phyloP scores from a whole-genome alignment of 306 rosid species.

The Neltuma alba region DNA sequence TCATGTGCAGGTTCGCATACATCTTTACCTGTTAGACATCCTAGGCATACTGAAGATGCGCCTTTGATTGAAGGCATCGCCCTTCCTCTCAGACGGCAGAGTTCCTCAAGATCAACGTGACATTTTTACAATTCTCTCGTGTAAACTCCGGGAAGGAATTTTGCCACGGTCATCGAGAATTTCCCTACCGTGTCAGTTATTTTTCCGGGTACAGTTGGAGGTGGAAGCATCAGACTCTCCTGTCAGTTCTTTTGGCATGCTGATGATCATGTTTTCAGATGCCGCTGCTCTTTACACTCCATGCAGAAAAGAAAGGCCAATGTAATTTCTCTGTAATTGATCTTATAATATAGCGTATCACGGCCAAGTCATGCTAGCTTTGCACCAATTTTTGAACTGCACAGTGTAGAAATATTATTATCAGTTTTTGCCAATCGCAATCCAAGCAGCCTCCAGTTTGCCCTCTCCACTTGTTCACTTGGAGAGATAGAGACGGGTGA shows the following conservation, averaged over 20 bases:
- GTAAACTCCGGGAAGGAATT: conserved; percentile 42
- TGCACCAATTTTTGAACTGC: conserved; percentile 41
- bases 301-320: conserved; percentile 41
- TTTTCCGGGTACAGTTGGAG: conserved; percentile 42
- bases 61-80: conserved; percentile 68
- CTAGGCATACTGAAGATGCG: conserved; percentile 84
- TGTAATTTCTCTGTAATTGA: conserved; percentile 64
- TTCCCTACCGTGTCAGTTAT: conserved; percentile 32
- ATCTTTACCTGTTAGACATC: conserved; percentile 51
- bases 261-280: conserved; percentile 44
- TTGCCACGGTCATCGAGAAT: conserved; percentile 44
- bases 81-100: conserved; percentile 97
- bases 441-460: conserved; percentile 4
- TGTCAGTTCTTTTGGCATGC: conserved; percentile 41
- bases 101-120: conserved; percentile 59
- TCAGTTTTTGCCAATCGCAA: conserved; percentile 30
- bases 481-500: too few species aligned
- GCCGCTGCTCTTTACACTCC: conserved; percentile 44
- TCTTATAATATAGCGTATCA: conserved; percentile 52
- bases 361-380: conserved; percentile 44
- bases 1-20: conserved; percentile 52
- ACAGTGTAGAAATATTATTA: conserved; percentile 21
- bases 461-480: neutral
- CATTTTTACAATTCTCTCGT: conserved; percentile 24
- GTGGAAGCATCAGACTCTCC: conserved; percentile 52